A percentile compares a stretch with the other conserved stretches of the same genome.
These are phyloP conservation scores for Arachnomyces sp. DNA, from an alignment of 2,329 filamentous ascomycete genomes.

Conservation along the genomic window DNA sequence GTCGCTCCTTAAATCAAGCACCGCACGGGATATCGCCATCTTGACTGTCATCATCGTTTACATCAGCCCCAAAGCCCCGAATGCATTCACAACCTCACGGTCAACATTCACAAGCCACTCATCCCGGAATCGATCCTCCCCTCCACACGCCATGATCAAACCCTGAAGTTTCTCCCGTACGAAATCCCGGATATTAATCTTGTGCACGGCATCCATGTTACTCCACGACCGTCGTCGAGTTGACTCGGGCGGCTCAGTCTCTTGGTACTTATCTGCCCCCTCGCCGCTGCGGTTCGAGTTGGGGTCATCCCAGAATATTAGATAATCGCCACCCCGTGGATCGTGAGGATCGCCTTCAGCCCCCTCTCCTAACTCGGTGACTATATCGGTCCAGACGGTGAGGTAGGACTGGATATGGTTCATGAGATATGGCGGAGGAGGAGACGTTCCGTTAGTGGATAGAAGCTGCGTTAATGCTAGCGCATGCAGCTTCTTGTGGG, in stretches of 20 bases:
- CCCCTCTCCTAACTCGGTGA: slow-evolving; percentile 37
- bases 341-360: slow-evolving; percentile 28
- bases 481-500: slow-evolving; percentile 40
- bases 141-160: slow-evolving; percentile 32
- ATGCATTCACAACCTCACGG: slow-evolving; percentile 32
- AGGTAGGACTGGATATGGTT: slow-evolving; percentile 39
- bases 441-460: slow-evolving; percentile 23
- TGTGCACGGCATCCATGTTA: slow-evolving; percentile 34
- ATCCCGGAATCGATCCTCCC: slow-evolving; percentile 33
- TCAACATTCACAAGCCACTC: slow-evolving; percentile 39
- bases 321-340: slow-evolving; percentile 30
- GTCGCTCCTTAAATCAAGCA: too few relatives aligned
- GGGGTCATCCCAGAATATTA: slow-evolving; percentile 30
- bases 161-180: slow-evolving; percentile 33
- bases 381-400: slow-evolving; percentile 39
- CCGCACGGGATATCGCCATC: too few relatives aligned
- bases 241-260: slow-evolving; percentile 33
- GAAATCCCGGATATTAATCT: slow-evolving; percentile 37
- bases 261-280: slow-evolving; percentile 24
- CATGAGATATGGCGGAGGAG: slow-evolving; percentile 34
- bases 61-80: slow-evolving; percentile 28
- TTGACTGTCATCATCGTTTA: too few relatives aligned
- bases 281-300: slow-evolving; percentile 16
- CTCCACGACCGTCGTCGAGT: slow-evolving; percentile 33
- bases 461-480: slow-evolving; percentile 40